These are phyloP conservation scores for Marsdenia floribunda DNA, from an alignment of 257 asterid genomes.

Conservation along the genomic window DNA sequence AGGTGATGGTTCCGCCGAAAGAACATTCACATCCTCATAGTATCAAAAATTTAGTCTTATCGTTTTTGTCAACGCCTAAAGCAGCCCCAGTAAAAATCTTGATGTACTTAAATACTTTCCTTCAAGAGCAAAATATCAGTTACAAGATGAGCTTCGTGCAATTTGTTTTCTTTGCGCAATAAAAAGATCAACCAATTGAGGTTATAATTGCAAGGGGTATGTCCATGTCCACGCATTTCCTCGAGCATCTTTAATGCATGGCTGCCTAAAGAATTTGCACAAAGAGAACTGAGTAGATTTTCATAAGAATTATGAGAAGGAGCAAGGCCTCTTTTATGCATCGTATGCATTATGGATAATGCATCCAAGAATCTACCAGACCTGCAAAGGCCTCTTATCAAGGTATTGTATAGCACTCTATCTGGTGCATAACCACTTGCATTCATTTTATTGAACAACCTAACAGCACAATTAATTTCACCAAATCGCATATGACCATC, in stretches of 20 bases:
- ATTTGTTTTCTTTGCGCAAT: slow-evolving; percentile 27
- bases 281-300: slow-evolving; percentile 36
- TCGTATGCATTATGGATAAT: slow-evolving; percentile 34
- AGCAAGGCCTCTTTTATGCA: slow-evolving; percentile 51
- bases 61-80: neutral
- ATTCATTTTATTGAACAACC: slow-evolving; percentile 50
- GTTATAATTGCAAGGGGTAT: slow-evolving; percentile 40
- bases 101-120: slow-evolving; percentile 10
- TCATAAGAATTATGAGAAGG: slow-evolving; percentile 52
- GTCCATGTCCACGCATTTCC: slow-evolving; percentile 45
- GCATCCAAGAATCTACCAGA: slow-evolving; percentile 47
- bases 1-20: neutral
- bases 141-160: slow-evolving; percentile 28
- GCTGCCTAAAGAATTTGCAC: slow-evolving; percentile 29
- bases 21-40: neutral
- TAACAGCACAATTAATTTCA: slow-evolving; percentile 40
- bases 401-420: slow-evolving; percentile 35
- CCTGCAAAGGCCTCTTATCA: slow-evolving; percentile 46
- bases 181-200: slow-evolving; percentile 31
- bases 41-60: neutral
- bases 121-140: slow-evolving; percentile 16
- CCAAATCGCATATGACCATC: slow-evolving; percentile 45
- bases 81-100: neutral
- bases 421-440: slow-evolving; percentile 40
- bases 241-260: slow-evolving; percentile 44